phyloP scores from a whole-genome alignment of 495 filamentous ascomycete species.

The Tuber magnatum region DNA sequence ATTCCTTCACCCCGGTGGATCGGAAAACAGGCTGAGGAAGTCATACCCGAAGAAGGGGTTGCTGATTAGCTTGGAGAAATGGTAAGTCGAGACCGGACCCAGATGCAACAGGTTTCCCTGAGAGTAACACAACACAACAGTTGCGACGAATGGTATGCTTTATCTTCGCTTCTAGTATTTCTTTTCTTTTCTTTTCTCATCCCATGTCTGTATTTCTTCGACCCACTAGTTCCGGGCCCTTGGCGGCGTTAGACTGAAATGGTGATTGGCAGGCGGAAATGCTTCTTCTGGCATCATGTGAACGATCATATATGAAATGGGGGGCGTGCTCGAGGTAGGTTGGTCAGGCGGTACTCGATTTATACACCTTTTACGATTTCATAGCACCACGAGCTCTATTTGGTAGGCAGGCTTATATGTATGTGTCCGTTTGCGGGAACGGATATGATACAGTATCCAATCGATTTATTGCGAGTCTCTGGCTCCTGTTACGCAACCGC shows the following conservation, averaged over 20 bases:
- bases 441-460: neutral
- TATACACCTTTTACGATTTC: neutral
- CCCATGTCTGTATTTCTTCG: neutral
- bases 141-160: neutral
- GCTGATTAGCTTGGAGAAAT: neutral
- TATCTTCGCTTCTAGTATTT: neutral
- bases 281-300: neutral
- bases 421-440: neutral
- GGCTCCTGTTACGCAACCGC: neutral
- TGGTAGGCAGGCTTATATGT: neutral
- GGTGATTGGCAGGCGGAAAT: neutral
- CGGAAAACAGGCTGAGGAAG: neutral
- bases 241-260: neutral
- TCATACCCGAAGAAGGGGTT: neutral
- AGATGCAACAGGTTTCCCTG: neutral
- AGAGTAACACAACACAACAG: neutral
- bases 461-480: neutral
- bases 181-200: neutral
- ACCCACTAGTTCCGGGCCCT: neutral
- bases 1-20: neutral
- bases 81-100: neutral
- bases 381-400: neutral
- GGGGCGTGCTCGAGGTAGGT: neutral
- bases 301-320: neutral
- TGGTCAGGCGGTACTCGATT: neutral